Base-by-base conservation (phyloP, 2,329 filamentous ascomycete species). In the Monosporascus sp. region DNA sequence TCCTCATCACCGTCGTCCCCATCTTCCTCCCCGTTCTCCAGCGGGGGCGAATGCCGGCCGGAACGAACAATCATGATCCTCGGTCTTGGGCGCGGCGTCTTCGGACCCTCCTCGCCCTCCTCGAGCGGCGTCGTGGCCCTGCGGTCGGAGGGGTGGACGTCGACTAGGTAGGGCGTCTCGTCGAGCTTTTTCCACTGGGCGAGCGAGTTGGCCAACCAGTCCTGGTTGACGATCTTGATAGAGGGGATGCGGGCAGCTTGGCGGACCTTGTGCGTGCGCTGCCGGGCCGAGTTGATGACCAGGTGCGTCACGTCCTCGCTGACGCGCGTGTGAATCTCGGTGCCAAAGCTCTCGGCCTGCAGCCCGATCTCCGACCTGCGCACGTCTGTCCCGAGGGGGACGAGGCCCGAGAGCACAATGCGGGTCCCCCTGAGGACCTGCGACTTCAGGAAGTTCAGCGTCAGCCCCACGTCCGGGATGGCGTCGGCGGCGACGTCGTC, bases 211-310 rank as follows among this genome's bases (percentile, higher is more conserved):
- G 86, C 80, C 31, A 99, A 83, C 94, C 94, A 99, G 63, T 90
- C 85, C 50, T 91, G 88, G 61, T 87, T 91, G 48, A 99, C 94
- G 54, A 99, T 96, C 68, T 91, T 92, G 70, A 97, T 89, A 50
- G 84, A 83, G 0, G 87, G 78, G 52, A 90, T 88, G 58, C 86
- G 84, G 15, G 89, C 86, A 0, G 94, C 94, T 69, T 92, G 87
- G 48, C 89, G 87, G 44, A 97, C 90, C 72, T 99, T 99, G 50
- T 90, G 87, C 0, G 94, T 97, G 22, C 92, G 85, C 35, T 88
- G 88, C 24, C 87, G 79, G 17, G 82, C 78, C 18, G 82, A 83
- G 50, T 83, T 86, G 8, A 88, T 85, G 2, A 92, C 87, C 5
- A 92, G 79, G 68, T 92, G 89, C 0, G 88, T 91, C 15, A 89